A percentile compares a stretch with the other conserved stretches of the same genome.
Conservation (phyloP, 805 yeast species). For the Starmerella cellae region DNA sequence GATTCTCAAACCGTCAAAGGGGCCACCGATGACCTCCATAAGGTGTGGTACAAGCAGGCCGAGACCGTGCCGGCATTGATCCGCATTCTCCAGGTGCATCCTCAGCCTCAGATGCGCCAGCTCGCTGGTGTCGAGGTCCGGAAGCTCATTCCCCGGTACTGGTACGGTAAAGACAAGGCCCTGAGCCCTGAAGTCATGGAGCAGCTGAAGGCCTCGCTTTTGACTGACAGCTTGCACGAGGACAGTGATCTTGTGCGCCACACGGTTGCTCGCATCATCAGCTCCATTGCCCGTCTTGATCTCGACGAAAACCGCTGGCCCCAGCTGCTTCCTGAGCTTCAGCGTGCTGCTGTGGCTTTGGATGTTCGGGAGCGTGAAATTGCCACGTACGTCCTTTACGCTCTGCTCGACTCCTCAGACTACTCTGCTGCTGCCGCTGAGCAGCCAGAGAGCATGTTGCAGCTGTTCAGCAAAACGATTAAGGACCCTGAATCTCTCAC, state of each 20-base stretch:
- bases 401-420: constrained; percentile 47
- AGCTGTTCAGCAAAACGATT: constrained; percentile 56
- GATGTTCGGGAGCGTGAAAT: constrained; percentile 58
- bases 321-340: constrained; percentile 56
- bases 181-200: constrained; percentile 40
- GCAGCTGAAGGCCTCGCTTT: constrained; percentile 52
- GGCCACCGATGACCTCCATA: constrained; percentile 62
- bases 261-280: constrained; percentile 75
- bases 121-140: constrained; percentile 95
- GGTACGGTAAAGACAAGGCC: constrained; percentile 35
- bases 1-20: constrained; percentile 58
- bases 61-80: constrained; percentile 68
- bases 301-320: constrained; percentile 61
- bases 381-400: constrained; percentile 64
- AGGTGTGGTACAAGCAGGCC: constrained; percentile 59
- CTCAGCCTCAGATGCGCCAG: constrained; percentile 63
- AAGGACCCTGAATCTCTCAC: constrained; percentile 47
- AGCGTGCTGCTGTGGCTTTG: constrained; percentile 48
- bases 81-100: constrained; percentile 60
- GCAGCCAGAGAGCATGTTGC: constrained; percentile 48
- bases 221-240: constrained; percentile 55
- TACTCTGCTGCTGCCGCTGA: constrained; percentile 17
- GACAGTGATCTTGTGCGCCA: constrained; percentile 62
- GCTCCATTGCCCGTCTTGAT: constrained; percentile 72
- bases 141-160: constrained; percentile 59